These are phyloP conservation scores for Avena eriantha DNA, from an alignment of 176 grass and related monocot genomes.

Conservation along the genomic window DNA sequence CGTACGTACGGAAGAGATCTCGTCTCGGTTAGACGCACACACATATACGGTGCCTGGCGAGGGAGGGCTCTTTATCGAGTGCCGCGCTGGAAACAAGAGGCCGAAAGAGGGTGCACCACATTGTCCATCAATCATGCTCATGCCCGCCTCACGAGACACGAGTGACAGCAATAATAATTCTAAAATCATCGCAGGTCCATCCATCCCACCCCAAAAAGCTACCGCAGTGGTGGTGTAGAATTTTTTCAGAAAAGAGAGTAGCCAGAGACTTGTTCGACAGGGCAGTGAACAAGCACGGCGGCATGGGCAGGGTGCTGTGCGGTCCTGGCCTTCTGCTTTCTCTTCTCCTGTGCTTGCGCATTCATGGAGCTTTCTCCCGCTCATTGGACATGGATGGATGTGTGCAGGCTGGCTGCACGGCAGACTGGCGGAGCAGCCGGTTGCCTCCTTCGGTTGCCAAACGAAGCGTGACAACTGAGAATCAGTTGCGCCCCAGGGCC, in stretches of 20 bases:
- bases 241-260: neutral
- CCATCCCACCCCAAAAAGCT: neutral
- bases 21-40: neutral
- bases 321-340: neutral
- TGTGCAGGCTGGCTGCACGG: neutral
- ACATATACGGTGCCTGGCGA: neutral
- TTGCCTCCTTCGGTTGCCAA: neutral
- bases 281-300: conserved; percentile 5
- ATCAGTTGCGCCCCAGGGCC: neutral
- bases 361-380: neutral
- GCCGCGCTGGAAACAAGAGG: conserved; percentile 33
- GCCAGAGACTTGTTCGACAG: neutral
- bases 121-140: conserved; percentile 45
- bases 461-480: conserved; percentile 21
- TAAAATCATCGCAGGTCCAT: conserved; percentile 37
- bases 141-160: conserved; percentile 10
- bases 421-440: neutral
- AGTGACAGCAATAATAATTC: conserved; percentile 48
- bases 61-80: conserved; percentile 37
- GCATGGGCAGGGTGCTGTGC: neutral
- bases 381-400: conserved; percentile 22
- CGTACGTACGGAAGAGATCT: neutral
- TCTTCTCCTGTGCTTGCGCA: neutral
- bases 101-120: conserved; percentile 23
- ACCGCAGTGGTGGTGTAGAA: neutral